Percentiles rank a stretch among this genome's conserved stretches.
Evolutionary conservation across 176 grass and related monocot species (phyloP).

Genomic region (Puccinellia tenuiflora): DNA sequence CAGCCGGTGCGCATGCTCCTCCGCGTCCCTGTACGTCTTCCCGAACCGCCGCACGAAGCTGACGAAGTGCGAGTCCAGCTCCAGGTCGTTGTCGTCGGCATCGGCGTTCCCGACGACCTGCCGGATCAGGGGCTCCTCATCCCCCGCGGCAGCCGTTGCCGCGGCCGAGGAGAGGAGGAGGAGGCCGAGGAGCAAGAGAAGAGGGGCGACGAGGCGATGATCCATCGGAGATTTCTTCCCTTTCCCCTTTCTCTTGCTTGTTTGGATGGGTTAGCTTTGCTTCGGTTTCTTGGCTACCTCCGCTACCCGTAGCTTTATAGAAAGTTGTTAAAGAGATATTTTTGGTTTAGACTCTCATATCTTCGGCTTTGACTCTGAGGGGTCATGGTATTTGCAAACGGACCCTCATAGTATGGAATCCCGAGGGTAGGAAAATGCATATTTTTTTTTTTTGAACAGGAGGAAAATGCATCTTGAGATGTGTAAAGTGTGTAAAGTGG

Average conservation of each 20-base stretch:
- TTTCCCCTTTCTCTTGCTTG: slow-evolving; percentile 2
- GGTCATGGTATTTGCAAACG: neutral
- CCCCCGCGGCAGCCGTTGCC: neutral
- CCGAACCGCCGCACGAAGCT: slow-evolving; percentile 66
- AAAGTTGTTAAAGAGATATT: slow-evolving; percentile 5
- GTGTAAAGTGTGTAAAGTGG: no score
- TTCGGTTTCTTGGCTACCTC: neutral
- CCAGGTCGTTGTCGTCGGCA: slow-evolving; percentile 41
- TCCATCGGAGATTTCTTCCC: slow-evolving; percentile 30
- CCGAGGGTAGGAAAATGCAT: no score
- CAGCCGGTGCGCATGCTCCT: slow-evolving; percentile 65
- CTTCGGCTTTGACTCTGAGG: neutral
- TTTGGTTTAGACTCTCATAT: neutral
- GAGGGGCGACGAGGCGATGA: slow-evolving; percentile 27
- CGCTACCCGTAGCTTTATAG: slow-evolving; percentile 14
- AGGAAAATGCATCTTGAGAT: no score
- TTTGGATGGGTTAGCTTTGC: slow-evolving; percentile 23
- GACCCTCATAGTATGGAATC: neutral
- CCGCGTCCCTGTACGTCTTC: slow-evolving; percentile 63
- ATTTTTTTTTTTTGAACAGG: no score
- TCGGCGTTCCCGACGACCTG: slow-evolving; percentile 45
- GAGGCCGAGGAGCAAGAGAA: slow-evolving; percentile 20
- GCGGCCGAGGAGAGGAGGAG: slow-evolving; percentile 16
- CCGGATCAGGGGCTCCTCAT: slow-evolving; percentile 56
- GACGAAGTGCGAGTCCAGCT: slow-evolving; percentile 58